A percentile compares a stretch with the other conserved stretches of the same genome.
Conservation (phyloP, 2,329 filamentous ascomycete species). For the Thelonectria rubi region DNA sequence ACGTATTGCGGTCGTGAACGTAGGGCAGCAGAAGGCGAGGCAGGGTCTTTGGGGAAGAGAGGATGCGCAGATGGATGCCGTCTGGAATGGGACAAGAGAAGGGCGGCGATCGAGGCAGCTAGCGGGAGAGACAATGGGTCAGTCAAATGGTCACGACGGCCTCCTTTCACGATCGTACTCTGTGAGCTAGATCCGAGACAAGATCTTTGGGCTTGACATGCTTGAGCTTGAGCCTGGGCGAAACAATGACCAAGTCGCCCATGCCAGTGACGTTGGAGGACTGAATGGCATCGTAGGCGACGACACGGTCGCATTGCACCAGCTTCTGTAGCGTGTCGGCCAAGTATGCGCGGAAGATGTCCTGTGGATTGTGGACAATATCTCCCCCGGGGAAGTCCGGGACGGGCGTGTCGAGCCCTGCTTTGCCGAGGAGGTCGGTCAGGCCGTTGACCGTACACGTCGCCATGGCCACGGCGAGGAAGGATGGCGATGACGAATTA, state of each 20-base stretch:
- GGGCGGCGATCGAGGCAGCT: constrained; percentile 37
- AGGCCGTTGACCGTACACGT: constrained; percentile 37
- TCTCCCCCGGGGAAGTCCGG: constrained; percentile 35
- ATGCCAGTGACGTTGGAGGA: constrained; percentile 37
- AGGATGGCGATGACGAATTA: constrained; percentile 2
- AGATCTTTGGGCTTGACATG: constrained; percentile 29
- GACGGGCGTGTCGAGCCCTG: constrained; percentile 35
- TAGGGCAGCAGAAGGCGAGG: constrained; percentile 34
- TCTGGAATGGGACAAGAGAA: constrained; percentile 37
- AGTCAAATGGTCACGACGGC: constrained; percentile 11
- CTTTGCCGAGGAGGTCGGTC: constrained; percentile 33
- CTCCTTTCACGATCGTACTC: constrained; percentile 16
- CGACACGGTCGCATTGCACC: constrained; percentile 29
- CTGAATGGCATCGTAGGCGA: constrained; percentile 43
- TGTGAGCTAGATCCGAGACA: constrained; percentile 33
- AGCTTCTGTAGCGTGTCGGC: constrained; percentile 37
- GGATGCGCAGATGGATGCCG: constrained; percentile 38
- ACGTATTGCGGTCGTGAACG: constrained; percentile 31
- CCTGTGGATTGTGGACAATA: constrained; percentile 39
- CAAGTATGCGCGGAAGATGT: constrained; percentile 40
- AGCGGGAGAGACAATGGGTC: background rate
- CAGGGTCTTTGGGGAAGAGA: constrained; percentile 36
- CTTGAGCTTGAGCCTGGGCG: constrained; percentile 36
- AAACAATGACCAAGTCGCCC: constrained; percentile 41
- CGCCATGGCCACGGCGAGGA: constrained; percentile 32